Conservation (phyloP, 2,329 filamentous ascomycete species). For the Harringtonia lauricola region DNA sequence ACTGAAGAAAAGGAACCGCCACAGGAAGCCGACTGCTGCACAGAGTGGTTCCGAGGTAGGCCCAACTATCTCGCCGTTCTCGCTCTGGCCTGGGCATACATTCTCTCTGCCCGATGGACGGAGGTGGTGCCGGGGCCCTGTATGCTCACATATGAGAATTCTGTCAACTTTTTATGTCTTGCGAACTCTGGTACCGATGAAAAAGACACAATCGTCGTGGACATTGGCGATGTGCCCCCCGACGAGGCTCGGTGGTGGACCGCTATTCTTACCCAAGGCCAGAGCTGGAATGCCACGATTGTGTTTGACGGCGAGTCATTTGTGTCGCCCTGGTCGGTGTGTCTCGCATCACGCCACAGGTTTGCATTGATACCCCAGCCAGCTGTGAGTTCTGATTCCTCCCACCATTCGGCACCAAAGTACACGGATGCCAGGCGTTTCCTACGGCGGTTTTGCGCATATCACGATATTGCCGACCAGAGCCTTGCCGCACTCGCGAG, state of each 20-base stretch:
- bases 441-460: slow-evolving; percentile 13
- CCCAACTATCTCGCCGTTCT: slow-evolving; percentile 4
- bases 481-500: slow-evolving; percentile 15
- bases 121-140: slow-evolving; percentile 5
- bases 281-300: slow-evolving; percentile 11
- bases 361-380: neutral
- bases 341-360: slow-evolving; percentile 1
- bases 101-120: slow-evolving; percentile 6
- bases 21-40: slow-evolving; percentile 1
- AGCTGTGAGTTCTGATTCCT: neutral
- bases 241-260: slow-evolving; percentile 9
- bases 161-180: neutral
- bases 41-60: slow-evolving; percentile 1
- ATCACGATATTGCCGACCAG: slow-evolving; percentile 13
- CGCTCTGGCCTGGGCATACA: slow-evolving; percentile 7
- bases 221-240: slow-evolving; percentile 4
- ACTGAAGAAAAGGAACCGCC: no score
- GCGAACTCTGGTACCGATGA: neutral
- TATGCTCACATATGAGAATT: neutral
- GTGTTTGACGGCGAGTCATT: slow-evolving; percentile 5
- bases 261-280: slow-evolving; percentile 4
- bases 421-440: slow-evolving; percentile 11
- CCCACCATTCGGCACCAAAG: slow-evolving; percentile 5
- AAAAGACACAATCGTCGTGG: slow-evolving; percentile 1
- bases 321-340: slow-evolving; percentile 12